Percentiles rank a stretch among this genome's conserved stretches.
These are phyloP conservation scores for Rhizomucor pusillus DNA, from an alignment of 371 early-diverging fungal species.

Conservation along the genomic window DNA sequence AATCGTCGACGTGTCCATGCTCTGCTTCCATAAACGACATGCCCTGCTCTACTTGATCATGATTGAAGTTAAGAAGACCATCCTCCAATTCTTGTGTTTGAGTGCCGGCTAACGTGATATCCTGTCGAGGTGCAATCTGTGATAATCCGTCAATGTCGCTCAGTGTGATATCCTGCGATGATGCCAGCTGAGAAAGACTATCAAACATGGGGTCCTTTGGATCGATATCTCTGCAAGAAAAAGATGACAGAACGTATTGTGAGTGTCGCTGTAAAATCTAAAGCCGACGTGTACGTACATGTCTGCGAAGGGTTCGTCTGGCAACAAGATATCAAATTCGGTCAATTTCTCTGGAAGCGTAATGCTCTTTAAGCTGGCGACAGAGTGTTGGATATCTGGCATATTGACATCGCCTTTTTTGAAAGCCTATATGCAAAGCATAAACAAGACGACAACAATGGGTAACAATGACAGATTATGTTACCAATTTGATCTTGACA, in stretches of 20 bases:
- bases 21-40: constrained; percentile 7
- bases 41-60: no score
- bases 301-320: constrained; percentile 64
- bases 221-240: constrained; percentile 11
- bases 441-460: neutral
- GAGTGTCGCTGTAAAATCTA: no score
- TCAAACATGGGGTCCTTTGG: constrained; percentile 32
- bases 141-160: constrained; percentile 14
- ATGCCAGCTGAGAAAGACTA: constrained; percentile 18
- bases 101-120: neutral
- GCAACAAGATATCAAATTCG: constrained; percentile 88
- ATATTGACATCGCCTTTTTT: constrained; percentile 86
- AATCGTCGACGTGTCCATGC: constrained; percentile 23
- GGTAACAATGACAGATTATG: neutral
- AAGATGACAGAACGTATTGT: neutral
- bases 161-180: constrained; percentile 21
- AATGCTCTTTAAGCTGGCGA: constrained; percentile 77
- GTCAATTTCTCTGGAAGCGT: constrained; percentile 85
- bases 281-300: constrained; percentile 19
- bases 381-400: constrained; percentile 68
- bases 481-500: constrained; percentile 89
- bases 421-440: constrained; percentile 60
- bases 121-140: no score
- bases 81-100: constrained; percentile 3
- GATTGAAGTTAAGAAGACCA: neutral